Base-by-base conservation (phyloP, 768 basidiomycete species). In the Phaeotremella skinneri region DNA sequence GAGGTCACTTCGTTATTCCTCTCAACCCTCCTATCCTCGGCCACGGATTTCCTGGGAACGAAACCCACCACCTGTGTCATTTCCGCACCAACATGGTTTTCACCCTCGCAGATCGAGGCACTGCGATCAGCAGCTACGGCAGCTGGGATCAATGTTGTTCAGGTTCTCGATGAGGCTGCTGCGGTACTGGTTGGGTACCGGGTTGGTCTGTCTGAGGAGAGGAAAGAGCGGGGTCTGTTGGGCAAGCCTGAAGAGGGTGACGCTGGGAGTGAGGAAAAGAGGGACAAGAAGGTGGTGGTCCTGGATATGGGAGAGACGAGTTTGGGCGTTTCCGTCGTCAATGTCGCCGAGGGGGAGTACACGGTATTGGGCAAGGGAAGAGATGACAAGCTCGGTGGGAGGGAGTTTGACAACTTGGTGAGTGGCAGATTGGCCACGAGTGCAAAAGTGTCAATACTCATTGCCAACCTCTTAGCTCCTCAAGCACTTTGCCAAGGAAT, bases 401-500 rank as follows among this genome's bases (percentile, higher is more conserved):
- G 76, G 55, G 75, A 76, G 60, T 76, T 78, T 62, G 75, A 78
- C 68, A 75, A 77, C 65, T 63, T 78, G 60, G 74, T 77, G 58
- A 63, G 76, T 72, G 29, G 23, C 21, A 32, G 3, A 16, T 7
- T 5, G 13, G 21, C 42, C 14, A 14, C 17, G 14, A 4, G 11
- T 45, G 20, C 27, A 1, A 3, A 47, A 47, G 49, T 55, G 49
- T 55, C 26, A 31, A n/a, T 47, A 16, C 2, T 32, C 11, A 52
- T 25, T 34, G 37, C 7, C 39, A 21, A 29, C 49, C 77, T 84
- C 53, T n/a, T 84, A 86, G 71, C 82, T 97, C 41, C 85, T 96
- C 79, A 87, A 87, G 60, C 89, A 89, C 81, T 96, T 99, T 76
- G 85, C 89, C 53, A 86, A 91, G 73, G 94, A 99, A 64, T 99